Evolutionary conservation across 2,329 filamentous ascomycete species (phyloP).

Genomic region (Paecilomyces formosus): DNA sequence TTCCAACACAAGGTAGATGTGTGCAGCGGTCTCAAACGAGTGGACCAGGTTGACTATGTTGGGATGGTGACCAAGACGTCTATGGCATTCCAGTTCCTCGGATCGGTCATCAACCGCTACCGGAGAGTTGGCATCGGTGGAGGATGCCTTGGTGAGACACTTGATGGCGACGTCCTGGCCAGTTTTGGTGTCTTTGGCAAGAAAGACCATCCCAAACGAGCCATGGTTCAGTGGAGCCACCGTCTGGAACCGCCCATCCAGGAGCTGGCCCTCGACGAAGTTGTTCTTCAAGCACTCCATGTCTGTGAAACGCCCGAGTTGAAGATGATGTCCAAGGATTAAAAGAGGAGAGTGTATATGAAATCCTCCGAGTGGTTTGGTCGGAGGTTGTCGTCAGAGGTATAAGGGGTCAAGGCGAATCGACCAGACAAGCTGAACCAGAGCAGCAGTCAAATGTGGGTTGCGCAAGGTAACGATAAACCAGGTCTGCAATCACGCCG

Average conservation of each 20-base stretch:
- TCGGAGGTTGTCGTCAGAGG: neutral
- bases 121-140: slow-evolving; percentile 52
- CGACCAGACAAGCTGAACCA: slow-evolving; percentile 14
- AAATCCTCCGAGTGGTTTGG: neutral
- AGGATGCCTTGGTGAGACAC: slow-evolving; percentile 78
- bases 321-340: too few species aligned
- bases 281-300: slow-evolving; percentile 30
- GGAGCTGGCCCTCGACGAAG: slow-evolving; percentile 27
- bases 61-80: slow-evolving; percentile 67
- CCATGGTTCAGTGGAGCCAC: slow-evolving; percentile 95
- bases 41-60: slow-evolving; percentile 92
- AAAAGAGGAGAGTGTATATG: neutral
- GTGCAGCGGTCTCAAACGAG: slow-evolving; percentile 84
- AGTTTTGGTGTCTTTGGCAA: slow-evolving; percentile 72
- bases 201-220: slow-evolving; percentile 97
- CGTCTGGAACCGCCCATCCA: slow-evolving; percentile 73
- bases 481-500: slow-evolving; percentile 9
- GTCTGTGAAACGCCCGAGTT: slow-evolving; percentile 9
- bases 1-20: slow-evolving; percentile 88
- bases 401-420: slow-evolving; percentile 13
- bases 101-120: slow-evolving; percentile 70
- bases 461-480: neutral
- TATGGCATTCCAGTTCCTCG: slow-evolving; percentile 61
- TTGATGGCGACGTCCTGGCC: slow-evolving; percentile 86
- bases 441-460: slow-evolving; percentile 5